These are phyloP conservation scores for Sphaerulina musiva DNA, from an alignment of 2,329 filamentous ascomycete genomes.

Conservation along the genomic window DNA sequence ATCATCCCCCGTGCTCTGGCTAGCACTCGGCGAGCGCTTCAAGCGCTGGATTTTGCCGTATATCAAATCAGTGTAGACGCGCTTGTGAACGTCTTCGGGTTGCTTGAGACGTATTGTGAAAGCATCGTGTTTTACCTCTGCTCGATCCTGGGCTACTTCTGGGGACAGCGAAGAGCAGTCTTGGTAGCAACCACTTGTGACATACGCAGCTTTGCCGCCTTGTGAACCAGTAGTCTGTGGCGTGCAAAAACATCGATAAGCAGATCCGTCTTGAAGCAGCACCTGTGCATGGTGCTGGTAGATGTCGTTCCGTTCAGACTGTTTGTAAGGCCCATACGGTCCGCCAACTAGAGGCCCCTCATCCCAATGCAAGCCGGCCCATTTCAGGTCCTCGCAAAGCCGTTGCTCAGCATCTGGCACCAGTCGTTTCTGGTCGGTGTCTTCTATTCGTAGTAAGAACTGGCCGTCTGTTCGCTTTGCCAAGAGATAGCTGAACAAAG, in stretches of 20 bases:
- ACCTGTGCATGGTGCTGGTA: constrained; percentile 66
- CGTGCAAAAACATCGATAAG: constrained; percentile 91
- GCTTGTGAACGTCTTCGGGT: constrained; percentile 52
- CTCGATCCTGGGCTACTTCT: constrained; percentile 64
- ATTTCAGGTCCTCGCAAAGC: constrained; percentile 72
- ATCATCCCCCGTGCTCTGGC: constrained; percentile 28
- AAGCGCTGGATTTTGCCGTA: constrained; percentile 58
- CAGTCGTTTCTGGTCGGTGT: constrained; percentile 86
- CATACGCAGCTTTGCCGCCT: constrained; percentile 58
- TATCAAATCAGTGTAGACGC: constrained; percentile 66
- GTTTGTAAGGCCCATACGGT: constrained; percentile 75
- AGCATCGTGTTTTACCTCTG: constrained; percentile 55
- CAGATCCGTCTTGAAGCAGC: constrained; percentile 63
- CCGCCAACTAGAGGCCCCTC: constrained; percentile 84
- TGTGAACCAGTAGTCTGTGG: constrained; percentile 32
- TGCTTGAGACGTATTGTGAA: constrained; percentile 72
- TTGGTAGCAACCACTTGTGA: constrained; percentile 59
- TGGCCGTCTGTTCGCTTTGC: constrained; percentile 81
- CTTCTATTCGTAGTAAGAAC: constrained; percentile 86
- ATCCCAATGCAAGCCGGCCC: constrained; percentile 88
- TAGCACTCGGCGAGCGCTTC: constrained; percentile 27
- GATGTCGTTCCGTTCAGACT: constrained; percentile 71
- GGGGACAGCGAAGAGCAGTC: constrained; percentile 62
- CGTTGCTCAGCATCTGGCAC: constrained; percentile 71
- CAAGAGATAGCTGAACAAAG: constrained; percentile 91